Percentiles rank a stretch among this genome's conserved stretches.
Conservation (phyloP, 139 green algal genomes). For the Chlamydomonas incerta region DNA sequence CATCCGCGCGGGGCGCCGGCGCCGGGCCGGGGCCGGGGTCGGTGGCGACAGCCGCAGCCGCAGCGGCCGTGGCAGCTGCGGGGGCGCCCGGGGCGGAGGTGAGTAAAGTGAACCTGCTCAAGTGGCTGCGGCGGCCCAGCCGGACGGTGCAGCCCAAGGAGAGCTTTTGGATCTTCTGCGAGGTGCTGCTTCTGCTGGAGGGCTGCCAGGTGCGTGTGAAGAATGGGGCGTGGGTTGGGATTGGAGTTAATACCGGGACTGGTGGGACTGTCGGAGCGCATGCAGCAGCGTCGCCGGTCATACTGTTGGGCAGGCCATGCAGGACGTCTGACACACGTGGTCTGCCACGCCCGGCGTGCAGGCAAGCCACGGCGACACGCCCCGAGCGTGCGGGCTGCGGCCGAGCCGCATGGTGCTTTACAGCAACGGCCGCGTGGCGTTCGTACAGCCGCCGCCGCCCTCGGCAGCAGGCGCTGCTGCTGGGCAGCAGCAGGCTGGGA, state of each 20-base stretch:
- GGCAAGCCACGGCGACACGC: not conserved
- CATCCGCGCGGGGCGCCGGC: no score
- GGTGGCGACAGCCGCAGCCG: not conserved
- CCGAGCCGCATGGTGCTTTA: constrained; percentile 51
- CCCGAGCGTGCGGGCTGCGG: constrained; percentile 22
- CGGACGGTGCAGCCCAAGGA: constrained; percentile 56
- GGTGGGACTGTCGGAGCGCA: no score
- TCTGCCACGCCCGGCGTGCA: no score
- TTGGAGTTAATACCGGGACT: no score
- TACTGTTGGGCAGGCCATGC: no score
- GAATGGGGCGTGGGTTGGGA: no score
- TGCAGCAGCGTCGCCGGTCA: no score
- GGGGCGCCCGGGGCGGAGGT: not conserved
- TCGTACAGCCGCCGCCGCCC: constrained; percentile 11
- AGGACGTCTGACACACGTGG: no score
- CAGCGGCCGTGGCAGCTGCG: not conserved
- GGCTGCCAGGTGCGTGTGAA: constrained; percentile 23
- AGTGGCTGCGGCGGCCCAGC: constrained; percentile 55
- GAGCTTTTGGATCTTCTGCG: constrained; percentile 71
- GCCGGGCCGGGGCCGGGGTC: not conserved
- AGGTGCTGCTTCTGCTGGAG: constrained; percentile 68
- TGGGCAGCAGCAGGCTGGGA: not conserved
- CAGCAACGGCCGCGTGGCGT: constrained; percentile 44
- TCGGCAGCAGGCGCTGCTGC: not conserved
- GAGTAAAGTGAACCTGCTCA: constrained; percentile 44